Conservation (phyloP, 1,284 basidiomycete genomes). For the Xanthoconium separans region DNA sequence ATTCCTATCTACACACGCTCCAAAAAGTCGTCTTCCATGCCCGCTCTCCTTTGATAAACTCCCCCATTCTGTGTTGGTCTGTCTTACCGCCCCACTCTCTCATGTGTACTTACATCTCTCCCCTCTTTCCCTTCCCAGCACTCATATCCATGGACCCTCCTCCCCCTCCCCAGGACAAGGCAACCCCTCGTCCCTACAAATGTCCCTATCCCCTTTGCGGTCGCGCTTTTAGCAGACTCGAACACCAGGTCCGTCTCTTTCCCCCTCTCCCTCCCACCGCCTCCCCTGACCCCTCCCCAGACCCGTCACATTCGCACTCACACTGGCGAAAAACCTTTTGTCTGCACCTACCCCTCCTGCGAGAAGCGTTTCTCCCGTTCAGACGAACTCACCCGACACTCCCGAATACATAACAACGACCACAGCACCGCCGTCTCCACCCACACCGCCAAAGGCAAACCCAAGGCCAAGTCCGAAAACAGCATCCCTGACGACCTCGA, state of each 20-base stretch:
- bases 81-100: slow-evolving; percentile 12
- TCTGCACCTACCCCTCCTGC: slow-evolving; percentile 91
- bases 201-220: slow-evolving; percentile 93
- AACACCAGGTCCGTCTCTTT: slow-evolving; percentile 76
- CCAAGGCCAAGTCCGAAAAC: slow-evolving; percentile 35
- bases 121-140: slow-evolving; percentile 17
- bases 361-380: slow-evolving; percentile 98
- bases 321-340: slow-evolving; percentile 97
- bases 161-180: slow-evolving; percentile 44
- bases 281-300: slow-evolving; percentile 41
- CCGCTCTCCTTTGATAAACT: slow-evolving; percentile 23
- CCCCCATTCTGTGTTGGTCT: background rate
- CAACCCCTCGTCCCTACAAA: slow-evolving; percentile 84
- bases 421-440: slow-evolving; percentile 32
- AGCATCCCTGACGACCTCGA: slow-evolving; percentile 37
- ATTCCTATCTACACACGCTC: slow-evolving; percentile 29
- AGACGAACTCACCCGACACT: slow-evolving; percentile 95
- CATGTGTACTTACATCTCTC: slow-evolving; percentile 33
- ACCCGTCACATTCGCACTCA: slow-evolving; percentile 98
- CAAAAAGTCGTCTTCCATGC: slow-evolving; percentile 17
- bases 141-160: slow-evolving; percentile 26
- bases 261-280: slow-evolving; percentile 12
- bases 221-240: slow-evolving; percentile 86
- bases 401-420: slow-evolving; percentile 84
- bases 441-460: slow-evolving; percentile 33